Evolutionary conservation across 2,329 filamentous ascomycete genomes (phyloP).

Genomic region (Trichophyton rubrum): DNA sequence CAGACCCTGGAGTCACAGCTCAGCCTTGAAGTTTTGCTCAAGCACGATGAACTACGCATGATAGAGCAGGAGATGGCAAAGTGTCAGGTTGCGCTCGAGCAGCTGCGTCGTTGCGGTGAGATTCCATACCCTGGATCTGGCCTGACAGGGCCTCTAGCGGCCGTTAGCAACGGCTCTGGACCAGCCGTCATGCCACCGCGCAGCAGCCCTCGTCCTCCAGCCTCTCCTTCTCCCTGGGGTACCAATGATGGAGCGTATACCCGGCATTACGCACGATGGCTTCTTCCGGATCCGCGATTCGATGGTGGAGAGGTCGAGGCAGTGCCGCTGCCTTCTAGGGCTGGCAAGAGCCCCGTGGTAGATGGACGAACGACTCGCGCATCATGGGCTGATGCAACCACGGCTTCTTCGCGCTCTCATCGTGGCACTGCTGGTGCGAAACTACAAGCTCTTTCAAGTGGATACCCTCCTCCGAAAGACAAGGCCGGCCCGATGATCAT

Average conservation of each 20-base stretch:
- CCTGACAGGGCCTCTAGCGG: constrained; percentile 45
- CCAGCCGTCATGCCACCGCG: constrained; percentile 51
- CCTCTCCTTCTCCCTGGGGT: constrained; percentile 77
- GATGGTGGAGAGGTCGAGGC: constrained; percentile 47
- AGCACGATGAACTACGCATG: constrained; percentile 84
- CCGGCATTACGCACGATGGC: constrained; percentile 89
- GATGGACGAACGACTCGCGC: constrained; percentile 73
- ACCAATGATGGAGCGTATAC: constrained; percentile 87
- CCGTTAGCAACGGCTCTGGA: constrained; percentile 63
- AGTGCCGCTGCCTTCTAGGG: constrained; percentile 14
- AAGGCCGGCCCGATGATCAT: constrained; percentile 73
- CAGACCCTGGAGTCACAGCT: constrained; percentile 75
- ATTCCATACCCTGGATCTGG: constrained; percentile 73
- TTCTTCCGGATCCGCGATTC: constrained; percentile 77
- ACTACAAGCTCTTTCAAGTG: constrained; percentile 56
- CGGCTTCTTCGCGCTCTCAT: constrained; percentile 46
- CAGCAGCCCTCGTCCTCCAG: constrained; percentile 53
- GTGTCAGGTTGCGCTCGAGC: constrained; percentile 85
- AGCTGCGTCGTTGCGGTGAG: constrained; percentile 80
- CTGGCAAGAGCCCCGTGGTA: constrained; percentile 34
- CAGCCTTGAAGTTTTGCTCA: constrained; percentile 79
- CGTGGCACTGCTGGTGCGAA: constrained; percentile 50
- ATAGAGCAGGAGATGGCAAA: constrained; percentile 96
- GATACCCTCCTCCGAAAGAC: constrained; percentile 62
- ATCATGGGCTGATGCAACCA: constrained; percentile 48